Evolutionary conservation across 192 early-diverging fungal genomes (phyloP).

Genomic region (Coemansia sp.): DNA sequence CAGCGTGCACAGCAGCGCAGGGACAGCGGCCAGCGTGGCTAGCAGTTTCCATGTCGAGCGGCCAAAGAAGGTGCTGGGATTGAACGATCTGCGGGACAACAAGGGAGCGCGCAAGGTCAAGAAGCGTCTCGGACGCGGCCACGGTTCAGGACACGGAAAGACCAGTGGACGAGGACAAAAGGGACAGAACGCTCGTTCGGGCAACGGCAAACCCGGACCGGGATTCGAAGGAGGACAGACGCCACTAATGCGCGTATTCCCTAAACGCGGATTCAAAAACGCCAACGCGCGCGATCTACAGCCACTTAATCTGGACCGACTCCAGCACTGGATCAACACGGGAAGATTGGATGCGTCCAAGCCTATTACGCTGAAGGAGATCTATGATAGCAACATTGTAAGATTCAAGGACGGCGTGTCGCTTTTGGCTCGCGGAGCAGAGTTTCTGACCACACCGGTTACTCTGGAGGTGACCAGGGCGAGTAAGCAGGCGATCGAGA

Average conservation of each 20-base stretch:
- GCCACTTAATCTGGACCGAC: conserved; percentile 75
- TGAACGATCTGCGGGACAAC: conserved; percentile 42
- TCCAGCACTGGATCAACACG: conserved; percentile 88
- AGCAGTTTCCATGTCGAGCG: conserved; percentile 7
- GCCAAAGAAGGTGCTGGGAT: conserved; percentile 17
- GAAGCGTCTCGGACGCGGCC: conserved; percentile 74
- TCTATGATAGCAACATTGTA: conserved; percentile 38
- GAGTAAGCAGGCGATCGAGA: conserved; percentile 68
- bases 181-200: conserved; percentile 79
- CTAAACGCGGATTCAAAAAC: conserved; percentile 84
- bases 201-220: conserved; percentile 71
- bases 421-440: conserved; percentile 75
- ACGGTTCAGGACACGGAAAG: conserved; percentile 83
- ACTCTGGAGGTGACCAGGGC: conserved; percentile 85
- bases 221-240: conserved; percentile 95
- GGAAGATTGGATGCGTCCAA: conserved; percentile 78
- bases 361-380: conserved; percentile 72
- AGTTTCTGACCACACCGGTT: conserved; percentile 69
- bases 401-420: conserved; percentile 78
- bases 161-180: conserved; percentile 90
- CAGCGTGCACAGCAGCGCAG: conserved; percentile 15
- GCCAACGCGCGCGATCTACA: conserved; percentile 56
- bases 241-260: conserved; percentile 73
- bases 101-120: conserved; percentile 38
- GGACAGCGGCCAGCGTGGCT: background rate